Percentiles rank a stretch among this genome's conserved stretches.
These are phyloP conservation scores for Colletotrichum cordylinicola DNA, from an alignment of 2,329 filamentous ascomycete genomes.

Conservation along the genomic window DNA sequence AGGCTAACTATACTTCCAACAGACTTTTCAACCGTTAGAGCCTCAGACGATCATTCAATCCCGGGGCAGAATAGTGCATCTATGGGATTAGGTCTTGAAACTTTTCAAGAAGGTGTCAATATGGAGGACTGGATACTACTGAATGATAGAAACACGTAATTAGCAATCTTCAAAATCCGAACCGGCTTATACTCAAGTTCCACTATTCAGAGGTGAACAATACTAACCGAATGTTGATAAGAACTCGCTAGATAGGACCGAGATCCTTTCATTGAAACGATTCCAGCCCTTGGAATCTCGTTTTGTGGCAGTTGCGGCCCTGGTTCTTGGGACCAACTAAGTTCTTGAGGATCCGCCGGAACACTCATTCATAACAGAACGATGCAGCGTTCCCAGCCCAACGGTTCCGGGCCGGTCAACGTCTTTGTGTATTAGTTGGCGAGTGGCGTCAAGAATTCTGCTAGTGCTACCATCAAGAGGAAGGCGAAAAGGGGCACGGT, in stretches of 20 bases:
- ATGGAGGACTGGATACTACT: not conserved
- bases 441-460: not conserved
- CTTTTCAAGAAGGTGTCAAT: not conserved
- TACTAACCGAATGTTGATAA: not conserved
- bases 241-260: not conserved
- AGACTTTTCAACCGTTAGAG: not conserved
- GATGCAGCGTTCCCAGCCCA: not conserved
- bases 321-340: not conserved
- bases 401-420: not conserved
- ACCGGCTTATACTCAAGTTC: not conserved
- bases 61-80: not conserved
- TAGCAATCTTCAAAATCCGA: too few species aligned
- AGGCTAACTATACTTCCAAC: accelerated
- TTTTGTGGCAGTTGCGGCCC: not conserved
- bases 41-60: accelerated
- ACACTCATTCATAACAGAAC: not conserved
- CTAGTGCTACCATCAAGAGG: not conserved
- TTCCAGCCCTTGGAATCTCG: not conserved
- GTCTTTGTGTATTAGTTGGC: not conserved
- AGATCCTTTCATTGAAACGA: not conserved
- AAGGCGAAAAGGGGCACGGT: not conserved
- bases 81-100: not conserved
- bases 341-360: not conserved
- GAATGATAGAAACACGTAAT: not conserved
- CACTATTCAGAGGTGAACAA: not conserved